phyloP scores from a whole-genome alignment of 2,329 filamentous ascomycete species.

The Dothideomycetidae sp. region DNA sequence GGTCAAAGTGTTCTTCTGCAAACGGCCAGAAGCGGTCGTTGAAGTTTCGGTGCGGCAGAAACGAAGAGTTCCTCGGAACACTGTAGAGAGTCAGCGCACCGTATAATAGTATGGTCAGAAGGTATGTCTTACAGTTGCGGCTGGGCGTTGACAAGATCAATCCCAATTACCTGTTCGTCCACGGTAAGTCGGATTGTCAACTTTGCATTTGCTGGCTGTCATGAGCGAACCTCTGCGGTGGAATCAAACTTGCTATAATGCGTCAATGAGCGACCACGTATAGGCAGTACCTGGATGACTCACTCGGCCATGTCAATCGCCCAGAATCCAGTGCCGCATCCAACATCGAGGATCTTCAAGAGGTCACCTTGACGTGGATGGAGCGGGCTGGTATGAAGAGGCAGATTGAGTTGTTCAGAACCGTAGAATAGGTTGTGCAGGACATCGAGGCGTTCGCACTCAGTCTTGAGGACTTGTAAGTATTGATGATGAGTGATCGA shows the following conservation, averaged over 20 bases:
- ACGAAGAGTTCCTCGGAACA: conserved; percentile 55
- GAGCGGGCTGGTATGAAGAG: conserved; percentile 9
- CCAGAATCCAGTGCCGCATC: conserved; percentile 86
- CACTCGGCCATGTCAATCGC: conserved; percentile 71
- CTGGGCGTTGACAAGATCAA: conserved; percentile 50
- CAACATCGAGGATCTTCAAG: conserved; percentile 48
- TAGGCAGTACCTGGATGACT: conserved; percentile 20
- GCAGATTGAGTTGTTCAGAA: conserved; percentile 8
- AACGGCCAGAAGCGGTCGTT: conserved; percentile 65
- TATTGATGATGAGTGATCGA: background rate
- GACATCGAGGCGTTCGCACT: conserved; percentile 12
- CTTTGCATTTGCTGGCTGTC: background rate
- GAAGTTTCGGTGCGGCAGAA: conserved; percentile 58
- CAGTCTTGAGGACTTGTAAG: conserved; percentile 6
- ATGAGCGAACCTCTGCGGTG: conserved; percentile 34
- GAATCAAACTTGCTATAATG: conserved; percentile 33
- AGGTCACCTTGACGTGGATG: conserved; percentile 14
- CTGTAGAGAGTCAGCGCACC: conserved; percentile 29
- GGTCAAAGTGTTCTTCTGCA: conserved; percentile 56
- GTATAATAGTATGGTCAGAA: background rate
- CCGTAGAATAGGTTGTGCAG: conserved; percentile 12
- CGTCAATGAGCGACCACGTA: conserved; percentile 9
- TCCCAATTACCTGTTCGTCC: conserved; percentile 36
- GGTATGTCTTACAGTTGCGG: conserved; percentile 35
- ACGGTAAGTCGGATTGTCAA: background rate